Percentiles rank a stretch among this genome's conserved stretches.
These are phyloP conservation scores for Didymosphaeria variabile DNA, from an alignment of 2,329 filamentous ascomycete species.

Conservation along the genomic window DNA sequence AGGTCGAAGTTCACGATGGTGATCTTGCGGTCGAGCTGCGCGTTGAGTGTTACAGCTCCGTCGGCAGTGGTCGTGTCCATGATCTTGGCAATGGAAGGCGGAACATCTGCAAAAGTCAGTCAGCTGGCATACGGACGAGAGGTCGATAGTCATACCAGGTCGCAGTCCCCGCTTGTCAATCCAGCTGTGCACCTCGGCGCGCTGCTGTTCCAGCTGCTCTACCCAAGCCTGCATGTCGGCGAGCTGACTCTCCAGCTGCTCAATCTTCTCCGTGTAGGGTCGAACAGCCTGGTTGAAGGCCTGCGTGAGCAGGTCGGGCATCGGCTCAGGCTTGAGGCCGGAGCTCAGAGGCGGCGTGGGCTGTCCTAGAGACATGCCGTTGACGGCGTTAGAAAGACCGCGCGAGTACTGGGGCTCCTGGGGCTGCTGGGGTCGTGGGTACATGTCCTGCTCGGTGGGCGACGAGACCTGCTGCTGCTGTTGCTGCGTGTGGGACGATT, in stretches of 20 bases:
- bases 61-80: constrained; percentile 62
- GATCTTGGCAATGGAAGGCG: constrained; percentile 60
- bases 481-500: constrained; percentile 34
- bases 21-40: constrained; percentile 67
- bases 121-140: not conserved
- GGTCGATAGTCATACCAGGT: constrained; percentile 54
- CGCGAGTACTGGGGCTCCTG: constrained; percentile 44
- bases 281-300: constrained; percentile 64
- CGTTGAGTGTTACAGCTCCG: constrained; percentile 61
- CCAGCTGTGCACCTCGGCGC: constrained; percentile 62
- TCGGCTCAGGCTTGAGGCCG: constrained; percentile 49
- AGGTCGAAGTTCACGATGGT: constrained; percentile 67
- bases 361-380: constrained; percentile 32
- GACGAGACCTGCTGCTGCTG: constrained; percentile 38
- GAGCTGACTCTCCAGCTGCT: constrained; percentile 60
- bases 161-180: constrained; percentile 64
- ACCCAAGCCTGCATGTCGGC: constrained; percentile 61
- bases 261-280: constrained; percentile 63
- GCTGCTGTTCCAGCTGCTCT: constrained; percentile 61
- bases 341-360: constrained; percentile 33
- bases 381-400: constrained; percentile 25
- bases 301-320: constrained; percentile 60
- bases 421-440: constrained; percentile 54
- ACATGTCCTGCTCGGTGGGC: constrained; percentile 52
- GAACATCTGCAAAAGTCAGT: constrained; percentile 54